Percentiles rank a stretch among this genome's conserved stretches.
phyloP scores from a whole-genome alignment of 129 eudicot genomes.

The Centaurea solstitialis region DNA sequence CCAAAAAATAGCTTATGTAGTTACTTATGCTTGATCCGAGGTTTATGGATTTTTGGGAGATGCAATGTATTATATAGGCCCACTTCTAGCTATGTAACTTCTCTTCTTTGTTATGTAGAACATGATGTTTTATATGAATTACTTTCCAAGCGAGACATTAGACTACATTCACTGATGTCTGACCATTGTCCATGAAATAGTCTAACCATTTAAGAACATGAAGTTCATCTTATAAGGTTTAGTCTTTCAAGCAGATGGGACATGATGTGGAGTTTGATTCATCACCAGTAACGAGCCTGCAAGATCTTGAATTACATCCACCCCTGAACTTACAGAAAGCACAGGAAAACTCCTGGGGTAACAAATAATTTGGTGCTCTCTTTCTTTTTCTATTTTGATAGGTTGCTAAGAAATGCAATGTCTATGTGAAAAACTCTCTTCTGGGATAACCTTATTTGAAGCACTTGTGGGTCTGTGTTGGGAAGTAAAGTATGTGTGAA shows the following conservation, averaged over 20 bases:
- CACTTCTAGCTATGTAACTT: not conserved
- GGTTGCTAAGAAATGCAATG: not conserved
- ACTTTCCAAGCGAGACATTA: too few species aligned
- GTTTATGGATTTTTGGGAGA: not conserved
- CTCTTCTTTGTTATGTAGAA: too few species aligned
- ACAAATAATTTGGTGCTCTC: not conserved
- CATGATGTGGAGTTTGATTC: not conserved
- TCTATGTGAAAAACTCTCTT: not conserved
- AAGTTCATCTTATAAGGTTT: not conserved
- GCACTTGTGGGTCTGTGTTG: not conserved
- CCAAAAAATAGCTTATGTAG: constrained; percentile 1
- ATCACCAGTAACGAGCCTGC: not conserved
- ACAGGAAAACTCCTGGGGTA: not conserved
- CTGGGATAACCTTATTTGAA: not conserved
- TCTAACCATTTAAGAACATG: not conserved
- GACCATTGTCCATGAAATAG: too few species aligned
- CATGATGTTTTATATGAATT: too few species aligned
- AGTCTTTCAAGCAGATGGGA: not conserved
- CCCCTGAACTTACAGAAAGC: not conserved
- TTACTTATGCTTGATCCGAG: not conserved
- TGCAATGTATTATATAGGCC: not conserved
- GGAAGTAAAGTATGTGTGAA: not conserved
- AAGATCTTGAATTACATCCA: not conserved
- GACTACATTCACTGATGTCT: too few species aligned
- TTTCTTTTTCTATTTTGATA: not conserved